Evolutionary conservation across 2,329 filamentous ascomycete species (phyloP).

Genomic region (Pyrenophora tritici-repentis): DNA sequence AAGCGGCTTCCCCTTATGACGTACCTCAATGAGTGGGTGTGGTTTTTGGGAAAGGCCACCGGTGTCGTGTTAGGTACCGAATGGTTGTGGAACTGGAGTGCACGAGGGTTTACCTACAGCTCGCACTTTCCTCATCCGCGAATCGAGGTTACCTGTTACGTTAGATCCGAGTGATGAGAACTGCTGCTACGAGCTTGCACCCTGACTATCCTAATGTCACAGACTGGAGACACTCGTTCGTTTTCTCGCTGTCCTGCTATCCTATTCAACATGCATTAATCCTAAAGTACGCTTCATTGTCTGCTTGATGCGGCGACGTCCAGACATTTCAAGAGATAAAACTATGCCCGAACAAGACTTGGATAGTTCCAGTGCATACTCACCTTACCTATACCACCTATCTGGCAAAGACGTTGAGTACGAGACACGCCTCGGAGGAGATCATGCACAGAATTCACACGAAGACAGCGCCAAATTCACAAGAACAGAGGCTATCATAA

Average conservation of each 20-base stretch:
- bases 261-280: neutral
- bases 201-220: neutral
- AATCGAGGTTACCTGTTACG: neutral
- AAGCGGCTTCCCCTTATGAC: neutral
- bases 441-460: neutral
- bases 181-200: neutral
- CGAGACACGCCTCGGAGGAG: conserved; percentile 1
- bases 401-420: conserved; percentile 9
- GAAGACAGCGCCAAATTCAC: neutral
- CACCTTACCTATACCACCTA: conserved; percentile 10
- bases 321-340: conserved; percentile 13
- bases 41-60: no score
- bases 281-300: neutral
- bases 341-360: conserved; percentile 12
- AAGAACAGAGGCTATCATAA: conserved; percentile 16
- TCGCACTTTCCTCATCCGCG: neutral
- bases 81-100: neutral
- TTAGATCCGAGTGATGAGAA: no score
- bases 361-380: conserved; percentile 1
- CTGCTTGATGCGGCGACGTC: neutral
- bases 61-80: neutral
- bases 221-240: neutral
- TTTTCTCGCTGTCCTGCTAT: neutral
- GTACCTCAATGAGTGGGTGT: no score
- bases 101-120: neutral